Percentiles rank a stretch among this genome's conserved stretches.
phyloP scores from a whole-genome alignment of 257 asterid species.

The Solanum rostratum region DNA sequence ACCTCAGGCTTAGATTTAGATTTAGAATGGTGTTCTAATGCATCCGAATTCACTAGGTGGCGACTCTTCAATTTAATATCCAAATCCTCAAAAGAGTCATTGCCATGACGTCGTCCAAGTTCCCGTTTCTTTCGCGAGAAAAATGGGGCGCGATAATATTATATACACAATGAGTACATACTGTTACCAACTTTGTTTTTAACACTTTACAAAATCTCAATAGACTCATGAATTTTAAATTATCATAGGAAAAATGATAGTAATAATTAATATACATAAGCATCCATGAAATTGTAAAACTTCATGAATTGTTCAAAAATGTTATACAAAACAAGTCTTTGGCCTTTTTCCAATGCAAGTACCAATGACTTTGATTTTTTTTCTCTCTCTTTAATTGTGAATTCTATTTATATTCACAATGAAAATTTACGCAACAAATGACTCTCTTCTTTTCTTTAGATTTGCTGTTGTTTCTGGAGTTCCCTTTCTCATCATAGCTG shows the following conservation, averaged over 20 bases:
- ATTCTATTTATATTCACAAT: background rate
- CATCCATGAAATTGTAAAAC: background rate
- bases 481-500: conserved; percentile 89
- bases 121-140: too few species aligned
- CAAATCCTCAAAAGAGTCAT: too few species aligned
- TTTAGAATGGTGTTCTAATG: too few species aligned
- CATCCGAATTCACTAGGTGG: too few species aligned
- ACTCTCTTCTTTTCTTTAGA: conserved; percentile 58
- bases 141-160: too few species aligned
- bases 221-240: background rate
- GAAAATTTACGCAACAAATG: conserved; percentile 13
- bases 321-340: background rate
- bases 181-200: background rate
- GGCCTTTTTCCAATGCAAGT: background rate
- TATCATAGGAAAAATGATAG: background rate
- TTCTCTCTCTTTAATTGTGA: background rate
- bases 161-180: background rate
- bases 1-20: too few species aligned
- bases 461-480: conserved; percentile 50
- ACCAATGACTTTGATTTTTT: background rate
- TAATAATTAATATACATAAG: background rate
- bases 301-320: background rate
- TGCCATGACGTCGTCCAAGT: too few species aligned
- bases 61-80: too few species aligned
- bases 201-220: background rate